Evolutionary conservation across 176 grass and related monocot genomes (phyloP), one percentile per base, ranked within the genome.

Genomic region (Triticum timopheevii): DNA sequence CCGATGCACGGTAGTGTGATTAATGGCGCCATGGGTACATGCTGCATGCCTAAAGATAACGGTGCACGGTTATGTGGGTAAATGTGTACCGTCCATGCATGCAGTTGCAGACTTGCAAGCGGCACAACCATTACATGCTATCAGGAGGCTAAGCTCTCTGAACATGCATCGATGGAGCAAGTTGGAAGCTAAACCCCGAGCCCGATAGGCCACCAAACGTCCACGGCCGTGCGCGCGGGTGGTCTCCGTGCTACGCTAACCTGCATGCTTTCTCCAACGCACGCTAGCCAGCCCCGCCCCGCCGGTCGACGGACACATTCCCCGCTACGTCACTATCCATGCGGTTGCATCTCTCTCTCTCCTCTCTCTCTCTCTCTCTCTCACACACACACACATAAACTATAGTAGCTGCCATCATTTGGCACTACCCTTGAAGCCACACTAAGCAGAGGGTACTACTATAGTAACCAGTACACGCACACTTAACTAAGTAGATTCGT

Each of bases 191-290:
- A 85, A 85, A 42, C 31, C 50, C 50, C 16, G 90, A 88, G 38
- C 64, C 71, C 45, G 90, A 91, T 88, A 35, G 86, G 23, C 4
- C 69, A 91, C 90, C 90, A 72, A 88, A 88, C 90, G 80, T 68
- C 24, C 35, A 33, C 62, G 76, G 81, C 82, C 90, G 82, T 61
- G 61, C 76, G 58, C 68, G 6, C 7, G 6, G 84, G 77, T 91
- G 82, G 82, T 91, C 90, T 85, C 70, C 71, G 90, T 62, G 90
- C 90, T 85, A 91, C 82, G 90, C 90, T 71, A 88, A 85, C 82
- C 77, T 76, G 50, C 45, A 75, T 80, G 90, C 90, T 91, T 91
- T 91, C 86, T 85, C 90, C 77, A 62, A 40, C 40, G 50, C 90
- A 88, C 90, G 90, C 77, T 88, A 87, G 75, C 80, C 24, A n/a